Percentiles rank a stretch among this genome's conserved stretches.
phyloP scores from a whole-genome alignment of 129 eudicot species.

The Arctium lappa region DNA sequence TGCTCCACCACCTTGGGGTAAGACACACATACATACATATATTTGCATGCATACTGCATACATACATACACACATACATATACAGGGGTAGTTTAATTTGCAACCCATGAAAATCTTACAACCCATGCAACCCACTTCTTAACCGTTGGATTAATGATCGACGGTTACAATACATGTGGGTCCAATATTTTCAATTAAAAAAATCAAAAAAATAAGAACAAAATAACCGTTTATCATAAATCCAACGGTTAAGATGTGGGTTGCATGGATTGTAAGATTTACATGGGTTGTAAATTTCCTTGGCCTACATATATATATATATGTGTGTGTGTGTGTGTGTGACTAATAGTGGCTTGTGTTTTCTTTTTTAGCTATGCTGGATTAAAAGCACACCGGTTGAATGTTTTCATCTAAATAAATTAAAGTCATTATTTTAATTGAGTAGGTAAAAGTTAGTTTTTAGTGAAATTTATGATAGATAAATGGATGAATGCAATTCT shows the following conservation, averaged over 20 bases:
- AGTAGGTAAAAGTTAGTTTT: slow-evolving; percentile 1
- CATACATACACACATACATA: background rate
- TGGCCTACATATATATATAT: background rate
- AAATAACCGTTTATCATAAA: no score
- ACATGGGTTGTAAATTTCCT: no score
- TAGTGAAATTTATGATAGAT: background rate
- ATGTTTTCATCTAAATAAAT: background rate
- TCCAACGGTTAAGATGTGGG: no score
- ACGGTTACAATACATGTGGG: no score
- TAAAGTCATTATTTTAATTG: background rate
- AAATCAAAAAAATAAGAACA: no score
- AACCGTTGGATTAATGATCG: no score
- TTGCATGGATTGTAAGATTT: no score
- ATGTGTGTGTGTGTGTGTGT: no score
- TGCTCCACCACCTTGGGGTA: slow-evolving; percentile 99
- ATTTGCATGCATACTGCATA: background rate
- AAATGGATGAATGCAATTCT: background rate
- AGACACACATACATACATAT: background rate
- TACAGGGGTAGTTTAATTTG: no score
- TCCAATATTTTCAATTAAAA: no score
- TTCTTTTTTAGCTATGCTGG: background rate
- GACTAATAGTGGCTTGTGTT: background rate
- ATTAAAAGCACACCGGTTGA: background rate
- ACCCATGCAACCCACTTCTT: no score
- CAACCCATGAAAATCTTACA: no score